Percentiles rank a stretch among this genome's conserved stretches.
These are phyloP conservation scores for Saccharomycopsis fibuligera DNA, from an alignment of 805 yeast species.

Conservation along the genomic window DNA sequence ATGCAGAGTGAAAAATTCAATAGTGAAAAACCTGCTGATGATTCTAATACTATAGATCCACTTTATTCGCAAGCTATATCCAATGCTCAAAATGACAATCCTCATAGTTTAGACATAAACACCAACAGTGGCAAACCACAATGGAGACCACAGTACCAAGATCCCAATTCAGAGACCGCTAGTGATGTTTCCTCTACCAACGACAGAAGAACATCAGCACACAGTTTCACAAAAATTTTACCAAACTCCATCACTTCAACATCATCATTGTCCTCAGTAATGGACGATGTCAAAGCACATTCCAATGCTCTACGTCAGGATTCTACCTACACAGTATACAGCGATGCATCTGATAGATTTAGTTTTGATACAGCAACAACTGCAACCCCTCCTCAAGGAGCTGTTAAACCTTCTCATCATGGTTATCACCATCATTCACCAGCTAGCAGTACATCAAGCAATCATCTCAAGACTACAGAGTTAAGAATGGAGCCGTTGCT, in stretches of 20 bases:
- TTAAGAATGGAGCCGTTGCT: constrained; percentile 13
- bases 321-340: constrained; percentile 13
- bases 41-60: neutral
- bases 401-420: neutral
- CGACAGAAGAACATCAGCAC: constrained; percentile 12
- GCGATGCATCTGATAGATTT: constrained; percentile 19
- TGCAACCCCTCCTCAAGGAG: neutral
- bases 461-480: constrained; percentile 2
- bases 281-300: constrained; percentile 2
- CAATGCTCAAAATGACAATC: neutral
- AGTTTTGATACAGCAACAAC: constrained; percentile 9
- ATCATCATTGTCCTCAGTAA: neutral
- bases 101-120: neutral
- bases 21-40: neutral
- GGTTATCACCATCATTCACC: constrained; percentile 3
- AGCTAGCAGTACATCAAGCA: constrained; percentile 9
- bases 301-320: constrained; percentile 5
- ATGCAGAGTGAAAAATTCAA: constrained; percentile 1
- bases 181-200: neutral
- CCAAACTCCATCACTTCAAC: constrained; percentile 5
- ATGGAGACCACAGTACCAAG: constrained; percentile 14
- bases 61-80: too few species aligned
- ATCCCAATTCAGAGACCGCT: neutral
- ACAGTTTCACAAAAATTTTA: constrained; percentile 4
- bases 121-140: neutral